Evolutionary conservation across 1,284 basidiomycete genomes (phyloP).

Genomic region (Trametes versicolor): DNA sequence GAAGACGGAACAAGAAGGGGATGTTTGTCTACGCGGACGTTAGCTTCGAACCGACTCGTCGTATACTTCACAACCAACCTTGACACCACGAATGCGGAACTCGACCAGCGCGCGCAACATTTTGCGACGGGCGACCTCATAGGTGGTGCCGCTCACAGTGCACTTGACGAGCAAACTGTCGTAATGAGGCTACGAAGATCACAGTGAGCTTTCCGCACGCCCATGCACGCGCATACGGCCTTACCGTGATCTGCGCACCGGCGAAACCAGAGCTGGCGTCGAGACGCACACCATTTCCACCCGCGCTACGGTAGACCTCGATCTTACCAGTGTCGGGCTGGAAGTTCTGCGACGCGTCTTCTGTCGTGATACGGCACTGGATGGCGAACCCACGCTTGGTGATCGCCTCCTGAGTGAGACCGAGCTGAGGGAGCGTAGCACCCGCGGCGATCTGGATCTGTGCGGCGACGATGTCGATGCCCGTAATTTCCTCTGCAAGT

Average conservation of each 20-base stretch:
- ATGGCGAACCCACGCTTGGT: slow-evolving; percentile 98
- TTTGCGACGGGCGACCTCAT: slow-evolving; percentile 98
- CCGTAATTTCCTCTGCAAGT: slow-evolving; percentile 92
- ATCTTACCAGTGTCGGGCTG: slow-evolving; percentile 99
- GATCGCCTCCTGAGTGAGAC: slow-evolving; percentile 96
- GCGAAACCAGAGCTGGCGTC: slow-evolving; percentile 99
- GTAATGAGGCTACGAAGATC: slow-evolving; percentile 85
- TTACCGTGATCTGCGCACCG: slow-evolving; percentile 96
- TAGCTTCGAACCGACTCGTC: neutral
- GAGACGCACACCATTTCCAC: slow-evolving; percentile 98
- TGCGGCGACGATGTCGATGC: slow-evolving; percentile 97
- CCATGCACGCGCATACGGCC: slow-evolving; percentile 37
- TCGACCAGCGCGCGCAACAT: slow-evolving; percentile 99
- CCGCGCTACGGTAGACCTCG: slow-evolving; percentile 98
- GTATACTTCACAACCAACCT: slow-evolving; percentile 56
- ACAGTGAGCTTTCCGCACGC: neutral
- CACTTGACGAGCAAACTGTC: slow-evolving; percentile 98
- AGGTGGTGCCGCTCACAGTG: slow-evolving; percentile 95
- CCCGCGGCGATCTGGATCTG: slow-evolving; percentile 99
- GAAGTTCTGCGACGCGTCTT: slow-evolving; percentile 92
- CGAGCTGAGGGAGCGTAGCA: slow-evolving; percentile 94
- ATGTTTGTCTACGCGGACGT: slow-evolving; percentile 84
- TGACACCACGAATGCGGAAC: slow-evolving; percentile 99
- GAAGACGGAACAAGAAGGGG: slow-evolving; percentile 97
- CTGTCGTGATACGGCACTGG: slow-evolving; percentile 99